Conservation (phyloP, 2,329 filamentous ascomycete species). For the Scedosporium dehoogii region DNA sequence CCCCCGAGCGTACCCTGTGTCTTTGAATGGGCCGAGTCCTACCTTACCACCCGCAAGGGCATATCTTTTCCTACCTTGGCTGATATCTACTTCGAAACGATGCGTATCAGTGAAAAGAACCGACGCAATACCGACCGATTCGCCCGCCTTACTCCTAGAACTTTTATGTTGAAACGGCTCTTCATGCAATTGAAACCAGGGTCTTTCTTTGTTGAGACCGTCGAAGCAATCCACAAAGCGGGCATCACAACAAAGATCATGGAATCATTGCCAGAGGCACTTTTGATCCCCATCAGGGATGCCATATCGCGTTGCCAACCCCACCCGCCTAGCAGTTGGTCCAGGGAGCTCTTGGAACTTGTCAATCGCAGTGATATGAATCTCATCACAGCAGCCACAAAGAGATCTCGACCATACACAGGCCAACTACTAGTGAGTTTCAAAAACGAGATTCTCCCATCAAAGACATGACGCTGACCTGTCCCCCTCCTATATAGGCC, state of each 20-base stretch:
- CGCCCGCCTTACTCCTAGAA: conserved; percentile 51
- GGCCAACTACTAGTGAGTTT: conserved; percentile 29
- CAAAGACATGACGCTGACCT: neutral
- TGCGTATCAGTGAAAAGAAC: conserved; percentile 24
- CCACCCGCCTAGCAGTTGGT: conserved; percentile 72
- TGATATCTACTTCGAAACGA: conserved; percentile 32
- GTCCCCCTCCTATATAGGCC: conserved; percentile 23
- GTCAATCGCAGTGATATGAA: conserved; percentile 76
- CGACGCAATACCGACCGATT: conserved; percentile 28
- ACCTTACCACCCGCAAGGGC: conserved; percentile 27
- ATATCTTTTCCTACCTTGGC: conserved; percentile 31
- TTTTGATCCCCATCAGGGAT: conserved; percentile 74
- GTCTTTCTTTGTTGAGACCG: conserved; percentile 48
- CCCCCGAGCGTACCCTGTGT: conserved; percentile 25
- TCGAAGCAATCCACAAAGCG: conserved; percentile 63
- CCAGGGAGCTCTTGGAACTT: conserved; percentile 57
- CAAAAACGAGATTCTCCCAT: neutral
- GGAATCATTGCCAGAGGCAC: conserved; percentile 74
- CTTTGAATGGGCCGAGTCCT: conserved; percentile 43
- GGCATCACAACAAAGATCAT: conserved; percentile 59
- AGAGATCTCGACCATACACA: conserved; percentile 18
- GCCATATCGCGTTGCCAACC: conserved; percentile 75
- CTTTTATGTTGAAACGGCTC: conserved; percentile 25
- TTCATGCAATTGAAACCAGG: conserved; percentile 47
- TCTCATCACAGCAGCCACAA: conserved; percentile 45